Conservation (phyloP, 1,284 basidiomycete species). For the Malassezia pachydermatis region DNA sequence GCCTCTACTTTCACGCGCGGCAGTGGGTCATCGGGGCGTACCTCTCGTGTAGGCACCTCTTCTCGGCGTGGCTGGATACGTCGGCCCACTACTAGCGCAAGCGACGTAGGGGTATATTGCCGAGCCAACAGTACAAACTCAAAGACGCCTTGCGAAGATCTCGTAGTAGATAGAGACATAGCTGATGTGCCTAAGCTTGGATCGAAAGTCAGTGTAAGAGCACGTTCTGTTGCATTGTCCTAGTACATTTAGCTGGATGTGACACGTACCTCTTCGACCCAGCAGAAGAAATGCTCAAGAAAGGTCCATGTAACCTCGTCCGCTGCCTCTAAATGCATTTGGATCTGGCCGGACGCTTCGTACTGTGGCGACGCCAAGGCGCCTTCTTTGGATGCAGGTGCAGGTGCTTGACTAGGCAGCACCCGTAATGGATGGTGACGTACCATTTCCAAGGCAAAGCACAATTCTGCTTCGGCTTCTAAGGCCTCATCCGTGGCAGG, state of each 20-base stretch:
- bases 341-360: constrained; percentile 20
- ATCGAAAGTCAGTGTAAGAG: constrained; percentile 8
- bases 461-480: constrained; percentile 35
- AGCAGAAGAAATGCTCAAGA: constrained; percentile 35
- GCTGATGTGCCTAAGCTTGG: no score
- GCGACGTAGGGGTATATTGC: background rate
- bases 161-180: background rate
- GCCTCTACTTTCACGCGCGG: constrained; percentile 23
- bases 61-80: background rate
- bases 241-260: constrained; percentile 9
- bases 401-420: constrained; percentile 4
- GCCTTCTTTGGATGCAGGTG: background rate
- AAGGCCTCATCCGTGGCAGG: background rate
- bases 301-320: constrained; percentile 34
- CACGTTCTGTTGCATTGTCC: background rate
- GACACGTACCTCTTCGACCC: constrained; percentile 12
- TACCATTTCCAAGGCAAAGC: constrained; percentile 43
- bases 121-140: constrained; percentile 24
- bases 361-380: background rate
- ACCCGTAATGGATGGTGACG: constrained; percentile 33
- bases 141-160: background rate
- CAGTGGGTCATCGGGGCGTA: constrained; percentile 33
- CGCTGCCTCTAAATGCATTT: constrained; percentile 14
- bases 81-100: constrained; percentile 2
- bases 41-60: background rate